Base-by-base conservation (phyloP, 2,329 filamentous ascomycete species). In the Arachnomyces sp. region DNA sequence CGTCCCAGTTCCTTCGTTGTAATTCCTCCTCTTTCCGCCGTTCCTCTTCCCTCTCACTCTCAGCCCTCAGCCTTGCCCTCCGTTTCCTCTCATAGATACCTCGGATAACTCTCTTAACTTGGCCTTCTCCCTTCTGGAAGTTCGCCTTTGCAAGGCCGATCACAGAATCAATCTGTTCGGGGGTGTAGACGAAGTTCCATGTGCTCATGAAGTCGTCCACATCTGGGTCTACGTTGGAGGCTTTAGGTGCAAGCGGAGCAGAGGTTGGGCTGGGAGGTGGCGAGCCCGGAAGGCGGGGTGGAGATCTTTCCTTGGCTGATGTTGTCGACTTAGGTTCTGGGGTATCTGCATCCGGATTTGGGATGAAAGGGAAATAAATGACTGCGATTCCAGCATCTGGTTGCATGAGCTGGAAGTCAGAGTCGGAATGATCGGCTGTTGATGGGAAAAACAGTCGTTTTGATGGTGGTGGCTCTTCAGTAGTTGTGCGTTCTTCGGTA, bases 131-230 rank as follows among this genome's bases (percentile, higher is more conserved):
- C 58, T 94, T 86, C 4, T 77, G 72, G 51, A 87, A 98, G 61
- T 98, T 98, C 8, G 86, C 86, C 40, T 79, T 74, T 1, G 92
- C 89, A 18, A 98, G 73, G 4, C 75, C 72, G 2, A 94, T 82
- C 0, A 94, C 87, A 17, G 77, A 76, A 51, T 96, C 89, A 38
- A 98, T 80, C 60, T 98, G 82, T 42, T 92, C 81, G 0, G 88
- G 82, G 2, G 84, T 93, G 61, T 96, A 98, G 20, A 95, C 81
- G 58, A 96, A 96, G 58, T 98, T 98, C 92, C 92, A 98, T 0
- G 92, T 98, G 50, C 80, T 86, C 69, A 96, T 79, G 63, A 88
- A 96, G 44, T 94, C 87, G 39, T 78, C 84, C 2, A 75, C 77
- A 16, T 81, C 79, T 0, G 92, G 92, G 50, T 94, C 83, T n/a